A percentile compares a stretch with the other conserved stretches of the same genome.
Evolutionary conservation across 2,329 filamentous ascomycete species (phyloP).

Genomic region (Paecilomyces variotii): DNA sequence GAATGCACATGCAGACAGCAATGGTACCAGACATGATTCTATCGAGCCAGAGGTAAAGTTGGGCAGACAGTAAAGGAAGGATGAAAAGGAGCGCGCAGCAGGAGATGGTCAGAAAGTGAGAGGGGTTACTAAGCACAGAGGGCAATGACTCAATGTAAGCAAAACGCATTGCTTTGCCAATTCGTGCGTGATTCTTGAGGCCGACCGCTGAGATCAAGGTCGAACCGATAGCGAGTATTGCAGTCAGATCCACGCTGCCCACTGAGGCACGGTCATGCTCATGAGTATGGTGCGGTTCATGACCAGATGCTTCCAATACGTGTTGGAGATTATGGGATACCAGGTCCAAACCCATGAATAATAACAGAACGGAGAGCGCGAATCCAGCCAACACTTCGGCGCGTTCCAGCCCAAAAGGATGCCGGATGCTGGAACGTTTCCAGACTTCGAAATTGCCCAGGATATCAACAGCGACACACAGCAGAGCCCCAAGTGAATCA

Average conservation of each 20-base stretch:
- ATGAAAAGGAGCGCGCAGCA: conserved; percentile 75
- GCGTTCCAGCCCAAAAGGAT: conserved; percentile 87
- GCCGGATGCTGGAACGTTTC: conserved; percentile 83
- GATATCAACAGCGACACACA: conserved; percentile 88
- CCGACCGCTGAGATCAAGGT: conserved; percentile 82
- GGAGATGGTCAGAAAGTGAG: conserved; percentile 85
- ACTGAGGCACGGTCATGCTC: conserved; percentile 59
- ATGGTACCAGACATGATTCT: conserved; percentile 72
- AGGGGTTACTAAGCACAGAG: conserved; percentile 84
- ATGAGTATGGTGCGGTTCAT: conserved; percentile 65
- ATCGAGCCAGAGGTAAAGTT: conserved; percentile 79
- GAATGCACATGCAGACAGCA: conserved; percentile 76
- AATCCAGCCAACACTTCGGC: conserved; percentile 93
- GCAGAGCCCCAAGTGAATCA: conserved; percentile 82
- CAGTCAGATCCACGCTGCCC: conserved; percentile 73
- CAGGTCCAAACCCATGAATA: conserved; percentile 96
- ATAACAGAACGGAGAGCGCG: conserved; percentile 86
- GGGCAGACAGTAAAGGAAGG: conserved; percentile 70
- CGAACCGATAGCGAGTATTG: conserved; percentile 70
- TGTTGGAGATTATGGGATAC: conserved; percentile 92
- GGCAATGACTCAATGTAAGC: conserved; percentile 74
- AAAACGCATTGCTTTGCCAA: conserved; percentile 84
- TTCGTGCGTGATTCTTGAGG: conserved; percentile 82
- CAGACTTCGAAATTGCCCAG: conserved; percentile 96
- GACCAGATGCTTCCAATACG: conserved; percentile 68